A percentile compares a stretch with the other conserved stretches of the same genome.
These are phyloP conservation scores for Lepidium aucheri DNA, from an alignment of 345 rosid genomes.

Conservation along the genomic window DNA sequence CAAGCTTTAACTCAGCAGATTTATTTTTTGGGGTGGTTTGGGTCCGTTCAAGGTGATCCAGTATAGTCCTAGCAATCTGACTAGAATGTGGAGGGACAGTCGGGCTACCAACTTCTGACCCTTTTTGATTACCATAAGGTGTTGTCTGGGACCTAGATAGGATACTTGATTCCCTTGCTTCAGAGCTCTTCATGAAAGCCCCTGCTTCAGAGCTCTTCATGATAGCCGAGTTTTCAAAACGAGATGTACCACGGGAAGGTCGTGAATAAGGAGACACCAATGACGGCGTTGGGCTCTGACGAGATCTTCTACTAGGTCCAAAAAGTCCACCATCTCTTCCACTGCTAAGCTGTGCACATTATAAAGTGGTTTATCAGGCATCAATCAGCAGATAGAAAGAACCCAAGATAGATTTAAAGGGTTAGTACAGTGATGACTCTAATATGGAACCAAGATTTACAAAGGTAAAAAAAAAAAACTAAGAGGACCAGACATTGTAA, in stretches of 20 bases:
- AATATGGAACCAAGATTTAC: conserved; percentile 9
- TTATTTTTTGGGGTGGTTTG: conserved; percentile 57
- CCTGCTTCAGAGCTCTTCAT: conserved; percentile 40
- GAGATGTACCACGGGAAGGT: conserved; percentile 28
- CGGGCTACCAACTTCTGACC: conserved; percentile 37
- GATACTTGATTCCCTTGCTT: conserved; percentile 36
- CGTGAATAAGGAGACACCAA: conserved; percentile 33
- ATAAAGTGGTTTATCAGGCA: conserved; percentile 2
- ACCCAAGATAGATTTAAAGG: neutral
- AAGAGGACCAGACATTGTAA: neutral
- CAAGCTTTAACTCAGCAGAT: conserved; percentile 63
- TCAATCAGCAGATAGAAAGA: neutral
- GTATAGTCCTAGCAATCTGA: conserved; percentile 66
- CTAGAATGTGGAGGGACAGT: conserved; percentile 69
- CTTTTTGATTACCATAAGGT: conserved; percentile 28
- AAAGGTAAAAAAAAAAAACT: conserved; percentile 5
- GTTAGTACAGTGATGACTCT: neutral
- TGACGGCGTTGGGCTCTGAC: conserved; percentile 21
- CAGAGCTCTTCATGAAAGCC: conserved; percentile 32
- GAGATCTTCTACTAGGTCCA: conserved; percentile 65
- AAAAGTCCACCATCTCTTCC: conserved; percentile 44
- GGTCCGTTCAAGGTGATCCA: conserved; percentile 73
- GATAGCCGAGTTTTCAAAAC: conserved; percentile 30
- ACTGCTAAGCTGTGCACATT: conserved; percentile 32
- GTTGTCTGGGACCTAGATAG: conserved; percentile 29